Conservation (phyloP, 179 eudicot genomes). For the Nepenthes alata region DNA sequence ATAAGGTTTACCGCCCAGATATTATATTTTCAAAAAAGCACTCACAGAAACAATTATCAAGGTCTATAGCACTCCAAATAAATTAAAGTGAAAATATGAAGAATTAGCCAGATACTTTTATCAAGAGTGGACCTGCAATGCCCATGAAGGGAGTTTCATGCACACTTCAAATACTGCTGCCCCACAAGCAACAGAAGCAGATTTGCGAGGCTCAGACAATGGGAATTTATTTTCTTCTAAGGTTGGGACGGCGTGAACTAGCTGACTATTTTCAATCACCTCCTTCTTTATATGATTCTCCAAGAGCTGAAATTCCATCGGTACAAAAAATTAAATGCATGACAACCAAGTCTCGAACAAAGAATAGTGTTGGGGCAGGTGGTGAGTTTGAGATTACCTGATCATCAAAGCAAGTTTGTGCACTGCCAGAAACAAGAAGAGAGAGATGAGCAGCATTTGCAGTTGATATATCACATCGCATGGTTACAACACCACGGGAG, state of each 20-base stretch:
- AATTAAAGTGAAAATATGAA: no score
- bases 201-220: conserved; percentile 64
- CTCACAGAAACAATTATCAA: no score
- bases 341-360: no score
- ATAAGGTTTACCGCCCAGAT: no score
- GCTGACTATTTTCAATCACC: conserved; percentile 64
- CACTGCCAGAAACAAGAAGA: conserved; percentile 89
- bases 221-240: conserved; percentile 38
- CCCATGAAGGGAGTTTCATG: conserved; percentile 91
- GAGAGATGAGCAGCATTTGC: conserved; percentile 79
- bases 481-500: conserved; percentile 95
- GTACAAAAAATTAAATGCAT: conserved; percentile 1
- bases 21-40: no score
- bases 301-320: conserved; percentile 36
- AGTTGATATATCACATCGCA: conserved; percentile 91
- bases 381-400: conserved; percentile 34
- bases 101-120: no score
- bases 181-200: conserved; percentile 86
- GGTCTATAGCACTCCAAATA: no score
- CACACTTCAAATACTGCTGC: conserved; percentile 78
- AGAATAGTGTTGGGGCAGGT: not conserved
- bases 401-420: conserved; percentile 93
- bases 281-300: conserved; percentile 94
- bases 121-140: conserved; percentile 54
- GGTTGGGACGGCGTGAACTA: conserved; percentile 45